Percentiles rank a stretch among this genome's conserved stretches.
These are phyloP conservation scores for Neurospora crassa DNA, from an alignment of 2,329 filamentous ascomycete genomes.

Conservation along the genomic window DNA sequence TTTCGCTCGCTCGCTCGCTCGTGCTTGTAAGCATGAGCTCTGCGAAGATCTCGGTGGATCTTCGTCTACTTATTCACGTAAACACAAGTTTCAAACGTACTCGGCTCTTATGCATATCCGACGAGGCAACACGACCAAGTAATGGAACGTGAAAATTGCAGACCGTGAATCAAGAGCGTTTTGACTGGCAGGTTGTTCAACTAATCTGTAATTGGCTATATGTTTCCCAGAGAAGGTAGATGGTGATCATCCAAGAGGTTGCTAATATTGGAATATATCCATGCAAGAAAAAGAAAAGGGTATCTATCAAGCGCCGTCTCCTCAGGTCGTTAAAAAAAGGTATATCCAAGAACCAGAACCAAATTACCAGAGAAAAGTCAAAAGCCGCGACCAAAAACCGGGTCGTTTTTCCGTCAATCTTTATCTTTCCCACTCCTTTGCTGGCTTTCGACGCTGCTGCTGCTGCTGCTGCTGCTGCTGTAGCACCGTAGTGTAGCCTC, in stretches of 20 bases:
- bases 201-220: not conserved
- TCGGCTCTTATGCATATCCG: too few species aligned
- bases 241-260: too few species aligned
- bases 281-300: not conserved
- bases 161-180: too few species aligned
- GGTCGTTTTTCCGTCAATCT: not conserved
- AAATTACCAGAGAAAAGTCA: not conserved
- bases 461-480: not conserved
- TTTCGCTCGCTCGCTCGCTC: not conserved
- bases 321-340: not conserved
- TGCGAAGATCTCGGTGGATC: not conserved
- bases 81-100: too few species aligned
- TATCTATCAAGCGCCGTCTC: not conserved
- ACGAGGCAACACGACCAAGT: too few species aligned
- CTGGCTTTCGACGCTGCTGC: not conserved
- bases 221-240: too few species aligned
- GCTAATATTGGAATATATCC: not conserved
- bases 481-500: not conserved
- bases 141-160: too few species aligned
- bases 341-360: not conserved
- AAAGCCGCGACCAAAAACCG: not conserved
- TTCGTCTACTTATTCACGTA: not conserved
- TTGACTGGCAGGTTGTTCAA: not conserved
- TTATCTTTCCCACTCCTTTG: not conserved
- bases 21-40: not conserved